Evolutionary conservation across 352 stramenopile genomes (phyloP).

Genomic region (Globisporangium alternatum): DNA sequence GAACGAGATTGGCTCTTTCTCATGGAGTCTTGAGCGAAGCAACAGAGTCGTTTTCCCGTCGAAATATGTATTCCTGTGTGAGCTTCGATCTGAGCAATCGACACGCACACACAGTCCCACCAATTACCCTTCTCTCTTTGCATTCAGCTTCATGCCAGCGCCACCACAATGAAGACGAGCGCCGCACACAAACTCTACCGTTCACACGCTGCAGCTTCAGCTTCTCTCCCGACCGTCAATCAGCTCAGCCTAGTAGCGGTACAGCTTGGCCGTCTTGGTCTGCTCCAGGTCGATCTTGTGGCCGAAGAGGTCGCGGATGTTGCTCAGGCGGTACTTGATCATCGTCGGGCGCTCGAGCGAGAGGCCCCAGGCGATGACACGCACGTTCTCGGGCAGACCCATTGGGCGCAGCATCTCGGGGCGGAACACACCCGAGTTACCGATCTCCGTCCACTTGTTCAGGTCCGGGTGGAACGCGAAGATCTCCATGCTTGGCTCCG

Average conservation of each 20-base stretch:
- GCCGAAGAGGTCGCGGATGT: constrained; percentile 99
- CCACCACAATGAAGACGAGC: background rate
- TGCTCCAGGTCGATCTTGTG: constrained; percentile 98
- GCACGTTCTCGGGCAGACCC: constrained; percentile 98
- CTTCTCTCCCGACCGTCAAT: background rate
- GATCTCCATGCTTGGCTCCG: constrained; percentile 99
- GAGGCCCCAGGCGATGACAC: constrained; percentile 99
- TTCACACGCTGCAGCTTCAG: background rate
- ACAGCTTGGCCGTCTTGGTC: constrained; percentile 91
- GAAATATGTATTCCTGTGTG: background rate
- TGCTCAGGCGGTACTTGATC: constrained; percentile 99
- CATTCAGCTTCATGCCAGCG: background rate
- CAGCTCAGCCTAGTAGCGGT: constrained; percentile 61
- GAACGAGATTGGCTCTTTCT: too few species aligned
- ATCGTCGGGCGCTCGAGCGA: constrained; percentile 99
- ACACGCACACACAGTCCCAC: background rate
- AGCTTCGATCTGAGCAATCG: background rate
- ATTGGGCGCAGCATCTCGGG: constrained; percentile 99
- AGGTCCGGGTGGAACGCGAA: constrained; percentile 99
- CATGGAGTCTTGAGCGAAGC: background rate
- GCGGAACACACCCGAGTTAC: constrained; percentile 99
- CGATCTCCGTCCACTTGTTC: constrained; percentile 99
- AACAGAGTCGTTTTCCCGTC: background rate
- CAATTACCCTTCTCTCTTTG: background rate
- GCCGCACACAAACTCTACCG: background rate